Conservation (phyloP, 495 filamentous ascomycete species). For the Pseudotulostoma volvatum region DNA sequence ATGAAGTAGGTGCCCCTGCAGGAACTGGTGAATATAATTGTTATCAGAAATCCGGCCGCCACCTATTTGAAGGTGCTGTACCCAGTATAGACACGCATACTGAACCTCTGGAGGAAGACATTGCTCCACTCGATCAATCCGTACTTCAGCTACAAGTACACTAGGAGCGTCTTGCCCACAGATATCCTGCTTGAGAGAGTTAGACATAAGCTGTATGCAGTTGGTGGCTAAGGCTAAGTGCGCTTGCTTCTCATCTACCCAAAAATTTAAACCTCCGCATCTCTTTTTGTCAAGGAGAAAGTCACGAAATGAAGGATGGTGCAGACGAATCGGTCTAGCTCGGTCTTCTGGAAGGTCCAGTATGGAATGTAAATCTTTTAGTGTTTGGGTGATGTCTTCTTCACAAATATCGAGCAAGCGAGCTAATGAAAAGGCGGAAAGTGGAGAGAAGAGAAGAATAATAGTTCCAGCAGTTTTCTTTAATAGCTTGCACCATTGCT, state of each 20-base stretch:
- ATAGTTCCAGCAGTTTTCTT: conserved; percentile 13
- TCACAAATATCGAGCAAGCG: conserved; percentile 8
- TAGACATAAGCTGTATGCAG: conserved; percentile 22
- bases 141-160: conserved; percentile 5
- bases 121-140: conserved; percentile 7
- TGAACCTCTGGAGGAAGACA: too few relatives aligned
- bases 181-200: conserved; percentile 20
- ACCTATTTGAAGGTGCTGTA: too few relatives aligned
- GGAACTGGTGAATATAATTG: too few relatives aligned
- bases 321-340: conserved; percentile 17
- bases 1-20: too few relatives aligned
- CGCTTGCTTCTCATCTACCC: conserved; percentile 20
- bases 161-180: conserved; percentile 20
- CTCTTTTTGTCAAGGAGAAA: conserved; percentile 26
- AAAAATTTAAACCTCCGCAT: conserved; percentile 15
- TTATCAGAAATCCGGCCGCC: too few relatives aligned
- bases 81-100: conserved; percentile 19
- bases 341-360: conserved; percentile 17
- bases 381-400: neutral
- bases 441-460: conserved; percentile 14
- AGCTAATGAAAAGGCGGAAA: conserved; percentile 9
- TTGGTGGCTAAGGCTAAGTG: conserved; percentile 16
- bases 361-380: conserved; percentile 10
- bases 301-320: conserved; percentile 36
- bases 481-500: neutral